Evolutionary conservation across 2,329 filamentous ascomycete species (phyloP), one percentile per base, ranked within the genome.

Genomic region (Phialophora expanda): DNA sequence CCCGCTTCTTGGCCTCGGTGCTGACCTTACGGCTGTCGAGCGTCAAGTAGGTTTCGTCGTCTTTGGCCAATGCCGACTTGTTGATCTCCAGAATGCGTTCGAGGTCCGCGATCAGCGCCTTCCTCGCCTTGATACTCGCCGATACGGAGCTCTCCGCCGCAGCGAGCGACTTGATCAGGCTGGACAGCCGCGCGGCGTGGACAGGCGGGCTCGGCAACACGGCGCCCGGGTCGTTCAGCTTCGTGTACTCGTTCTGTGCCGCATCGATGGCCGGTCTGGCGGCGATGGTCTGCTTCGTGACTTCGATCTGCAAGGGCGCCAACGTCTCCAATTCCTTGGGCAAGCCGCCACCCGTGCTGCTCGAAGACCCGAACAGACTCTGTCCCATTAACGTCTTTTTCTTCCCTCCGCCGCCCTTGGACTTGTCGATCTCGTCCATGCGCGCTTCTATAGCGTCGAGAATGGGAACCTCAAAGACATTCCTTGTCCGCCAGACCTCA

Each of bases 401-500:
- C 70, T 85, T 85, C 46, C 66, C 70, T 30, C 66, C 54, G 12
- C 64, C 59, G 9, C 79, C 78, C 38, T 83, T 83, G 14, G 78
- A 81, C 72, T 83, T 86, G 74, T 88, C 86, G 64, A 88, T 75
- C 66, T 88, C 92, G 70, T 92, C 88, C 61, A 98, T 83, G 32
- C 90, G 86, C 65, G 86, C 82, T 75, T 98, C 94, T 60, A 97
- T 88, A 1, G 90, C 90, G 64, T 89, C 87, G 76, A 97, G 89
- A 56, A 97, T 91, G 0, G 90, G 86, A 0, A 78, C 77, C 68
- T 96, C 92, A 73, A 99, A 99, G 54, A 99, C 95, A 60, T 83
- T 81, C 41, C 95, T 86, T 73, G 94, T 88, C 75, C 90, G 89
- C 95, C 95, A 99, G 20, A 99, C 95, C 74, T 98, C 94, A 2